Evolutionary conservation across 129 eudicot genomes (phyloP), one percentile per base, ranked within the genome.

Genomic region (Saposhnikovia divaricata): DNA sequence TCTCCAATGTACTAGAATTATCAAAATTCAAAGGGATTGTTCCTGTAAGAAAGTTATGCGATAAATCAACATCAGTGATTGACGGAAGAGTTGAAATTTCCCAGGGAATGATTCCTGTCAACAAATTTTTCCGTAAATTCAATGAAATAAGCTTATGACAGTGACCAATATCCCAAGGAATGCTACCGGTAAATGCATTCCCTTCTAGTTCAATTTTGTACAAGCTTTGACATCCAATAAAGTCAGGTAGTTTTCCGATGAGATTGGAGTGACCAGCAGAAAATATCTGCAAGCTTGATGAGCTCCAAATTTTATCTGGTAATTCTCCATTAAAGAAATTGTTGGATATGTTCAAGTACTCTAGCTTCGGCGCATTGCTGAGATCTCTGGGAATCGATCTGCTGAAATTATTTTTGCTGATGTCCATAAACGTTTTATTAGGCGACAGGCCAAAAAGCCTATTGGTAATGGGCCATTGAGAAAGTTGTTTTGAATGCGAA

Each of bases 81-180:
- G 95, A 88, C n/a, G 96, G 99, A 59, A 96, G 86, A 2, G 93
- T 87, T 4, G 99, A 92, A 39, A 96, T 90, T 84, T 96, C 98
- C 99, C 98, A 92, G 18, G 99, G 99, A 78, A 96, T 96, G 27
- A 96, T 92, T 48, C 98, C 99, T 6, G 97, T 87, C 4, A 96
- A 78, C 1, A 81, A 86, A 83, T 96, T 96, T 19, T 63, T 74
- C 10, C 88, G 79, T 12, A 92, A 51, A 68, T 90, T 92, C 78
- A 96, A 78, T 18, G 70, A 61, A 25, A 96, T 84, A 37, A 96
- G 80, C 95, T 96, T 96, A 87, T 85, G 87, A 74, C 99, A 96
- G 74, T 96, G 95, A 77, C 87, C 96, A 51, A 96, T 90, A 76
- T 92, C 90, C 97, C 97, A 96, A 8, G 99, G 97, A 80, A 96